A percentile compares a stretch with the other conserved stretches of the same genome.
phyloP scores from a whole-genome alignment of 495 filamentous ascomycete species.

The Durotheca rogersii region DNA sequence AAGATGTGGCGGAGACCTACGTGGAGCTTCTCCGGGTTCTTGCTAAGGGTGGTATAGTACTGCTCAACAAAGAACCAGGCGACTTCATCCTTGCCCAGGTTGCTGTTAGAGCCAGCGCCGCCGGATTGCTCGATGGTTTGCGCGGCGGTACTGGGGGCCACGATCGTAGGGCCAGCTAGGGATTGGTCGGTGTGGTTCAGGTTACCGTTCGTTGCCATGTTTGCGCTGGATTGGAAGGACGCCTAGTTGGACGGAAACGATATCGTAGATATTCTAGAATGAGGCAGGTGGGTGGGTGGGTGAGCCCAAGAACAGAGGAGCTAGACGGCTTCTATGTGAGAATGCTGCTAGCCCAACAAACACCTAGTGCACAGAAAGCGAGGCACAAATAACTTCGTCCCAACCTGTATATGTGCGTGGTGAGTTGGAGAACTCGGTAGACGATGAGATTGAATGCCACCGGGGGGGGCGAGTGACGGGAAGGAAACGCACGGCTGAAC shows the following conservation, averaged over 20 bases:
- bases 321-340: slow-evolving; percentile 3
- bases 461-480: slow-evolving; percentile 10
- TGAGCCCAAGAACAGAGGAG: neutral
- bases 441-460: slow-evolving; percentile 5
- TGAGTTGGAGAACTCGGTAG: slow-evolving; percentile 6
- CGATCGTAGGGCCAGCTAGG: slow-evolving; percentile 26
- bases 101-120: slow-evolving; percentile 26
- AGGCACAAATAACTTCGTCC: slow-evolving; percentile 3
- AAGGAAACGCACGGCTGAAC: neutral
- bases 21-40: slow-evolving; percentile 87
- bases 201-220: slow-evolving; percentile 54
- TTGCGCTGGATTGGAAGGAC: slow-evolving; percentile 33
- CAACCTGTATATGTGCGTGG: slow-evolving; percentile 6
- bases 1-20: slow-evolving; percentile 49
- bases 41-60: slow-evolving; percentile 96
- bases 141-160: slow-evolving; percentile 19
- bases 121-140: slow-evolving; percentile 16
- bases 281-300: slow-evolving; percentile 11
- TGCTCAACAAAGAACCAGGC: slow-evolving; percentile 99
- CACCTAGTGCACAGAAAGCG: slow-evolving; percentile 8
- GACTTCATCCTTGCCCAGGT: slow-evolving; percentile 76
- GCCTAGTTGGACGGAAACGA: slow-evolving; percentile 15
- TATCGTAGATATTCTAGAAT: slow-evolving; percentile 13
- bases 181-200: slow-evolving; percentile 43
- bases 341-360: slow-evolving; percentile 11